A percentile compares a stretch with the other conserved stretches of the same genome.
phyloP scores from a whole-genome alignment of 371 early-diverging fungal species.

The Mucor irregularis region DNA sequence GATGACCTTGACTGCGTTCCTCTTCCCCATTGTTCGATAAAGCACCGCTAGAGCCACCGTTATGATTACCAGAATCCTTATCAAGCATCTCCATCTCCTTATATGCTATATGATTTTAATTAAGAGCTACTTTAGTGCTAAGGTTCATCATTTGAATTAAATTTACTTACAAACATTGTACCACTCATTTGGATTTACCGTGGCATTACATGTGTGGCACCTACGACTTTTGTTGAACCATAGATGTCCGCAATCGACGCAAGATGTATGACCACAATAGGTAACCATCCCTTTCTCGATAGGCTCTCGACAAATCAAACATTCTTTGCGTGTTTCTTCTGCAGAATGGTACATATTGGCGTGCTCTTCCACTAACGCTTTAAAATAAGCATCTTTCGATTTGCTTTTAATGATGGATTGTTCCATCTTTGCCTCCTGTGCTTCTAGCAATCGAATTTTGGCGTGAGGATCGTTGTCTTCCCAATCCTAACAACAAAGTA shows the following conservation, averaged over 20 bases:
- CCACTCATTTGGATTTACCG: constrained; percentile 25
- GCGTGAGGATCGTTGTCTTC: constrained; percentile 23
- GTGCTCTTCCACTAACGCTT: constrained; percentile 33
- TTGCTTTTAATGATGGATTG: constrained; percentile 28
- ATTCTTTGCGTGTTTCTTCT: constrained; percentile 27
- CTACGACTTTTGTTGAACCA: constrained; percentile 30
- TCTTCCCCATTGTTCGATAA: neutral
- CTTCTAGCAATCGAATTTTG: constrained; percentile 27
- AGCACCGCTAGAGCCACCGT: neutral
- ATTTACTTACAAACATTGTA: constrained; percentile 32
- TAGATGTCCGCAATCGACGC: constrained; percentile 25
- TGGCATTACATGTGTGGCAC: constrained; percentile 38
- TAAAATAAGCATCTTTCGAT: constrained; percentile 44
- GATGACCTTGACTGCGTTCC: neutral
- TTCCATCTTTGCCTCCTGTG: constrained; percentile 23
- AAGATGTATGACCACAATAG: constrained; percentile 50
- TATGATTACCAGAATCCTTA: neutral
- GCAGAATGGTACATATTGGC: constrained; percentile 2
- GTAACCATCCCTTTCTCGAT: constrained; percentile 60
- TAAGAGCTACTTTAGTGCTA: neutral
- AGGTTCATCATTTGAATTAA: neutral
- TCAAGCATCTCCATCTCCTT: constrained; percentile 4
- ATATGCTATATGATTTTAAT: neutral
- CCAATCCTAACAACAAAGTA: constrained; percentile 20
- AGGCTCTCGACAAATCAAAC: constrained; percentile 56